Conservation (phyloP, 2,329 filamentous ascomycete species). For the Rutstroemia sp. region DNA sequence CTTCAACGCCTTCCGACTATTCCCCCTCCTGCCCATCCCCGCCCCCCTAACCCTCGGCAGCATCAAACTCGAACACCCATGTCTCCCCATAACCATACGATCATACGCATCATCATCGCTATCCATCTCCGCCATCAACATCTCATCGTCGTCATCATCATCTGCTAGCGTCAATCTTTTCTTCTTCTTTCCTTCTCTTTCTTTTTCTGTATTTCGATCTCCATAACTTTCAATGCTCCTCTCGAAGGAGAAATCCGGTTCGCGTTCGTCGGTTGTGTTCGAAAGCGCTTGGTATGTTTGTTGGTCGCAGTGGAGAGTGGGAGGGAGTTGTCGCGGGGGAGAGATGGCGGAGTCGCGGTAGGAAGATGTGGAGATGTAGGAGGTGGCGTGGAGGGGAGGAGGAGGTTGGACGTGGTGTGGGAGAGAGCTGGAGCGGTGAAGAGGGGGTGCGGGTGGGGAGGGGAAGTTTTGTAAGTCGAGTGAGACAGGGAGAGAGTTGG, state of each 20-base stretch:
- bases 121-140: slow-evolving; percentile 21
- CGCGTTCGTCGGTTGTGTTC: neutral
- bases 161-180: slow-evolving; percentile 10
- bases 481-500: neutral
- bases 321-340: neutral
- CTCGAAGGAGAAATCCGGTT: neutral
- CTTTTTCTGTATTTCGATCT: neutral
- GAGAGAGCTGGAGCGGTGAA: neutral
- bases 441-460: neutral
- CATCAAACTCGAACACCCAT: neutral
- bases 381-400: neutral
- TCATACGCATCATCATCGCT: slow-evolving; percentile 29
- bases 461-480: neutral
- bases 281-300: neutral
- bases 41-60: neutral
- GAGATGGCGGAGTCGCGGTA: slow-evolving; percentile 7
- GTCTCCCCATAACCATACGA: slow-evolving; percentile 27
- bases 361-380: slow-evolving; percentile 9
- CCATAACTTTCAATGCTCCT: slow-evolving; percentile 8
- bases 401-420: neutral
- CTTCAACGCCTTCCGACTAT: neutral
- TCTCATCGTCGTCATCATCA: neutral
- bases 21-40: neutral
- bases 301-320: neutral
- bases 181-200: slow-evolving; percentile 27